phyloP scores from a whole-genome alignment of 2,329 filamentous ascomycete species.

The Leptodontidium sp. region DNA sequence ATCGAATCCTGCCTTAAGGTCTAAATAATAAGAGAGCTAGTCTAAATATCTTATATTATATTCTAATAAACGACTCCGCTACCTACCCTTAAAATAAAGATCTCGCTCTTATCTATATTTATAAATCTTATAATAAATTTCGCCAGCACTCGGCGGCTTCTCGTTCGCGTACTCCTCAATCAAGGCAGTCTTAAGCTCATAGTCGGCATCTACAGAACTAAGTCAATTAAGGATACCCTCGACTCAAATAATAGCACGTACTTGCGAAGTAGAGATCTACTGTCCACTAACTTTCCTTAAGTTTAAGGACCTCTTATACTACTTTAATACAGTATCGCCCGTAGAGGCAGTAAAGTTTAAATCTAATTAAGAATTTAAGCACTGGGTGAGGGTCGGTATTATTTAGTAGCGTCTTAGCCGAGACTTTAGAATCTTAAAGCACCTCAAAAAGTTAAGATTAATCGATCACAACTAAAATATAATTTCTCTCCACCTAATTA shows the following conservation, averaged over 20 bases:
- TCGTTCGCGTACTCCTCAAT: not conserved
- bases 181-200: constrained; percentile 8
- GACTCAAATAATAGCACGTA: constrained; percentile 13
- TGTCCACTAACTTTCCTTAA: constrained; percentile 24
- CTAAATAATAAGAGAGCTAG: not conserved
- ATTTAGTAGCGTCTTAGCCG: constrained; percentile 15
- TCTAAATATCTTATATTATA: not conserved
- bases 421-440: constrained; percentile 12
- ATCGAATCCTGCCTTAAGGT: not conserved
- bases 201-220: not conserved
- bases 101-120: not conserved
- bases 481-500: constrained; percentile 12
- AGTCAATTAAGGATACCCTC: not conserved
- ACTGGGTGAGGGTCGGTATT: constrained; percentile 2
- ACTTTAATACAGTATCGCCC: constrained; percentile 24
- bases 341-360: constrained; percentile 22
- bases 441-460: constrained; percentile 6
- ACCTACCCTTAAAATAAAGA: not conserved
- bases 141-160: not conserved
- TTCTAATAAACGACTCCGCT: not conserved
- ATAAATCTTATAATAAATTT: constrained; percentile 11
- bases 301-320: constrained; percentile 20
- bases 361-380: constrained; percentile 19
- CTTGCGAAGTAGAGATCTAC: constrained; percentile 27
- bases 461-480: constrained; percentile 17